These are phyloP conservation scores for Nannizziopsis arthrosporioides DNA, from an alignment of 2,329 filamentous ascomycete genomes.

Conservation along the genomic window DNA sequence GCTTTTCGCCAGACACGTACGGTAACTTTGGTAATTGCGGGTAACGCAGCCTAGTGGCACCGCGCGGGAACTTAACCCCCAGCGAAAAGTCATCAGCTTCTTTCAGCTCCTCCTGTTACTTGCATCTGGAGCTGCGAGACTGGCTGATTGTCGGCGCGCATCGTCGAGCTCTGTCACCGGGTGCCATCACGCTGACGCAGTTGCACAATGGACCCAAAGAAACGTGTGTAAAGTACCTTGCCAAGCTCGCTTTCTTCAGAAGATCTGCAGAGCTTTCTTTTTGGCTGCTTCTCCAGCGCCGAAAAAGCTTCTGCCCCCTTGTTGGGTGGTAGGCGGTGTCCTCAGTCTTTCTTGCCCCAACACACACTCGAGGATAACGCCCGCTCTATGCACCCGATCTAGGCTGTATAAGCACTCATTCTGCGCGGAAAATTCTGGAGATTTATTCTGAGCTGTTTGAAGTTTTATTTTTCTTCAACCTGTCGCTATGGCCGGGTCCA, in stretches of 20 bases:
- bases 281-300: too few species aligned
- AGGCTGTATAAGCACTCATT: slow-evolving; percentile 56
- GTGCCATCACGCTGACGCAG: too few species aligned
- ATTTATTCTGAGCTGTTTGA: slow-evolving; percentile 12
- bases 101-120: background rate
- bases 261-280: too few species aligned
- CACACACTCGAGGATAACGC: slow-evolving; percentile 17
- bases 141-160: too few species aligned
- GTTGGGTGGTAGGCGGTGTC: background rate
- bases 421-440: slow-evolving; percentile 40
- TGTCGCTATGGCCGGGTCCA: too few species aligned
- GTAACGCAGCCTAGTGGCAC: slow-evolving; percentile 9
- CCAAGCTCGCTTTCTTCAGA: too few species aligned
- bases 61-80: slow-evolving; percentile 3
- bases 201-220: too few species aligned
- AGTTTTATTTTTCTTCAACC: too few species aligned
- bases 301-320: background rate
- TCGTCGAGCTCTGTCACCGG: too few species aligned
- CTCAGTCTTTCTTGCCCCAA: slow-evolving; percentile 11
- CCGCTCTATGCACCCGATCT: slow-evolving; percentile 27
- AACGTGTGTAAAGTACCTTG: too few species aligned
- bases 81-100: background rate
- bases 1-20: background rate
- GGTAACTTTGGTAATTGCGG: slow-evolving; percentile 7
- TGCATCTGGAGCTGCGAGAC: too few species aligned